Evolutionary conservation across 2,329 filamentous ascomycete genomes (phyloP), one percentile per base, ranked within the genome.

Genomic region (Endoconidiophora laricicola): DNA sequence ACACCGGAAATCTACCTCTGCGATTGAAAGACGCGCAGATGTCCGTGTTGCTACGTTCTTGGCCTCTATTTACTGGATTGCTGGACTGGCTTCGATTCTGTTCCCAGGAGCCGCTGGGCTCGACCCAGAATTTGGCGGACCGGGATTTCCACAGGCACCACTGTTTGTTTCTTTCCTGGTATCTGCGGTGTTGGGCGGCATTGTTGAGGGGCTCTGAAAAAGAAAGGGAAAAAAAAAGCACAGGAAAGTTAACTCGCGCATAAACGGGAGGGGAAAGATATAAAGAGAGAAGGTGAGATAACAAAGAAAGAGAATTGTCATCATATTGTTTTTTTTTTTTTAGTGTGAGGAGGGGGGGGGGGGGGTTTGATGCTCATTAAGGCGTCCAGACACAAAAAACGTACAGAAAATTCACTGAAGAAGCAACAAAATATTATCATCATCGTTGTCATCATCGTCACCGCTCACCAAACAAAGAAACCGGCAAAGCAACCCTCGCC

Each of bases 121-220:
- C 4, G 67, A 69, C 38, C 65, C 65, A 0, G 67, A 69, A 56
- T 68, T 67, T 52, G 67, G 66, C 7, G 62, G 65, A 6, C 64
- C 66, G 0, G 66, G 60, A 4, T 69, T 67, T 54, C 67, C 67
- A 12, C 67, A 69, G 58, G 56, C 53, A 14, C 57, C 54, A 10
- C 14, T 61, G 0, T 67, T 68, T 52, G 44, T 52, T 2, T 54
- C 43, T 1, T 58, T 64, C n/a, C 56, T 58, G 14, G 48, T 41
- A 2, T 56, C 53, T 37, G 60, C 54, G 2, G 14, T 55, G 6
- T 54, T 44, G 4, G 54, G 54, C 2, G 48, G 40, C 4, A 36
- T 33, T 6, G 14, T 49, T 12, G 48, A 49, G 48, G 26, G 40
- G 7, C 6, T 37, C 10, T 47, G 29, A 26, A 7, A 9, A 44